Conservation (phyloP, 495 filamentous ascomycete genomes). For the Penicillium paxilli region DNA sequence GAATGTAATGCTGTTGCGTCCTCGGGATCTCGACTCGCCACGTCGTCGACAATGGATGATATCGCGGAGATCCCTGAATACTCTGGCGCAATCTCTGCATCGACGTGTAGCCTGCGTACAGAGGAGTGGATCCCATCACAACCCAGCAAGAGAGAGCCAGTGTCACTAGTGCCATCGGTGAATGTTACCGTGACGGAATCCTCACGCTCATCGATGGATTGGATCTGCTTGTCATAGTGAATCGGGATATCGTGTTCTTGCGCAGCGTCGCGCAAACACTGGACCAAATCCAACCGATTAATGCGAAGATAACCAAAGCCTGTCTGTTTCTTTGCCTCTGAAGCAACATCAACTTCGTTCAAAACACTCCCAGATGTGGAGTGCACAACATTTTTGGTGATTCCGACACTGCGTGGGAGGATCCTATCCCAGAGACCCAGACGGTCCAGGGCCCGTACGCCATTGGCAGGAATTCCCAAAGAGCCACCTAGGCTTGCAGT, state of each 20-base stretch:
- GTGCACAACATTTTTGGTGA: neutral
- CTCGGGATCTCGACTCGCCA: neutral
- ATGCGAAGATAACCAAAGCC: neutral
- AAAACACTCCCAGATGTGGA: neutral
- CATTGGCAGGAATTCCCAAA: constrained; percentile 1
- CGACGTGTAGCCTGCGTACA: neutral
- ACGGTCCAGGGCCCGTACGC: neutral
- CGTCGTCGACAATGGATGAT: neutral
- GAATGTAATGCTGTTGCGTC: neutral
- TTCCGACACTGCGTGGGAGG: neutral
- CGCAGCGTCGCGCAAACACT: neutral
- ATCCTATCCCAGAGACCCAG: constrained; percentile 1
- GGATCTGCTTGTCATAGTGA: neutral
- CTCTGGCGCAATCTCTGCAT: neutral
- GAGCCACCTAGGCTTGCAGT: constrained; percentile 1
- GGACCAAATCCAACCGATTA: neutral
- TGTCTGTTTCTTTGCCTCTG: neutral
- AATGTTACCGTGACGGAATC: neutral
- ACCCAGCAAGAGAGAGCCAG: neutral
- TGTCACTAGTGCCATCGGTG: neutral
- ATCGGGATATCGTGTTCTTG: neutral
- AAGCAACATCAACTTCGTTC: neutral
- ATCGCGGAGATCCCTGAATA: constrained; percentile 4
- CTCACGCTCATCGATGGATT: neutral
- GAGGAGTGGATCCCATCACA: constrained; percentile 3